Base-by-base conservation (phyloP, 1,284 basidiomycete species). In the Omphalotus olearius region DNA sequence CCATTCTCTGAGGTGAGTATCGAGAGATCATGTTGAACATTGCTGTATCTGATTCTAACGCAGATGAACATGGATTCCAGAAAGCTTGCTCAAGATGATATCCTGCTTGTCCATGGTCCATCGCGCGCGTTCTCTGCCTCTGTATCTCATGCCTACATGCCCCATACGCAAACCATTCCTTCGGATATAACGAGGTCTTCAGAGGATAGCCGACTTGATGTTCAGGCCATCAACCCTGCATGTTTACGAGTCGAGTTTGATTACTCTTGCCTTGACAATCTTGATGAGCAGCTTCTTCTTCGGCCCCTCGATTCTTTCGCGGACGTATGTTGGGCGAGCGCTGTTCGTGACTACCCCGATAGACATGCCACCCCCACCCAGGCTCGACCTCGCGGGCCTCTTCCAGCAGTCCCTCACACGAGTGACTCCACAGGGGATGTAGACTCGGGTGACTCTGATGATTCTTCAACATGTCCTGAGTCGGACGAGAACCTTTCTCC, bases 271-370 rank as follows among this genome's bases (percentile, higher is more conserved):
- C 51, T 56, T 25, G 51, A 56, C 38, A 43, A 53, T 30, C 40
- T 56, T 16, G 55, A 56, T 33, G 55, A 56, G 14, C 49, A 56
- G 39, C 51, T 56, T 9, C 44, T 56, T 10, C 40, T 39, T 30
- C 43, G 48, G 20, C 55, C 55, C 14, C 40, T 50, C 14, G 52
- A 47, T 13, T 47, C 55, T 10, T 56, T 56, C 39, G 52, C 47
- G 13, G 55, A 56, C 17, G 16, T 48, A 4, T 56, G 55, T 39
- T 56, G 55, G 55, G 43, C 51, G 17, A 26, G 26, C 39, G 55
- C 52, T 33, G 55, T 53, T 23, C 43, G 51, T 16, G 48, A 48
- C 26, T 20, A 45, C 26, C 40, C 33, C 26, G 13, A 35, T 10
- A 36, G 37, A 33, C 33, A 33, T 33, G 7, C 30, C 13, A 33